Base-by-base conservation (phyloP, 23 red algal species). In the Gracilaria domingensis region DNA sequence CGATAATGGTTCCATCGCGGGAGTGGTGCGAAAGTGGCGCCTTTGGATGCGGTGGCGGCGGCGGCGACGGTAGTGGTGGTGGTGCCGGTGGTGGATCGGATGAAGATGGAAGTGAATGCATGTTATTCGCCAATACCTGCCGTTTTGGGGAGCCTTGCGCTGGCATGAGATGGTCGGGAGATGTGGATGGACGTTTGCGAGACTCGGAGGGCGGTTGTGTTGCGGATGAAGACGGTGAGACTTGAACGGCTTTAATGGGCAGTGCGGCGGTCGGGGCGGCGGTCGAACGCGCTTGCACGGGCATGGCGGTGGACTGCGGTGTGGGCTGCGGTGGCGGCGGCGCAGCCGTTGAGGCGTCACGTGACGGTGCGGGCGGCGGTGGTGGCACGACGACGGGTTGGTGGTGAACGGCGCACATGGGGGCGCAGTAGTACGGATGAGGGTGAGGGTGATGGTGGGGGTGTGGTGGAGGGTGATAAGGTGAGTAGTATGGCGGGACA, bases 251-350 rank as follows among this genome's bases (percentile, higher is more conserved):
- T 25, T 48, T 50, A 33, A 28, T 25, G 1, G 72, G 72, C 40
- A 25, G 39, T 1, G 72, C 30, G 8, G 40, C 23, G 40, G 21
- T 77, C 64, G 64, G 64, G 64, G 32, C 64, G 20, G 12, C 18
- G 0, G 64, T 1, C 16, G 60, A 14, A 57, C 17, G 61, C 29
- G 60, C 34, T 8, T 53, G 14, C 66, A 47, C 60, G 9, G 61
- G 55, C 35, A 66, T 61, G 56, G 61, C 0, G 82, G 82, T 2
- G 54, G 38, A 20, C n/a, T 34, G 39, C 28, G 48, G 12, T 25
- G 13, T 56, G 23, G 29, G 80, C 34, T 14, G 54, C 17, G 80
- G 80, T 23, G 79, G 79, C 54, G 20, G 79, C 79, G 45, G 79
- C 21, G 79, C 16, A n/a, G n/a, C n/a, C n/a, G n/a, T n/a, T n/a